phyloP scores from a whole-genome alignment of 1,284 basidiomycete species.

The Xerocomus nothofagi region DNA sequence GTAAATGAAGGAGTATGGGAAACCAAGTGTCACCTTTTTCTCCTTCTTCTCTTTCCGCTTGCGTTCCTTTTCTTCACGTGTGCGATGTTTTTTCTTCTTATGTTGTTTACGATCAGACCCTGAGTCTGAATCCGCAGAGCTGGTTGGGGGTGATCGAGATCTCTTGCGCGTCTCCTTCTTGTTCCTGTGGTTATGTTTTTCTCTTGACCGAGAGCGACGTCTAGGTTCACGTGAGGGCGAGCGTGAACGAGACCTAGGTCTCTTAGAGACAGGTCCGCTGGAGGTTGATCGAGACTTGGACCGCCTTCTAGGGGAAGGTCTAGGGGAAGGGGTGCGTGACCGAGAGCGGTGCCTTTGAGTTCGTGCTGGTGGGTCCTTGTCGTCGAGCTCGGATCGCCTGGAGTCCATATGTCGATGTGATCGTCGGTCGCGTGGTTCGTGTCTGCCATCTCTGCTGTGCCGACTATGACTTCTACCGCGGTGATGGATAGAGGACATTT shows the following conservation, averaged over 20 bases:
- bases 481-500: conserved; percentile 24
- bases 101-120: conserved; percentile 41
- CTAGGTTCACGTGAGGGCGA: conserved; percentile 26
- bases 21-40: conserved; percentile 49
- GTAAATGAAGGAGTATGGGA: neutral
- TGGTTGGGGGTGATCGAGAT: conserved; percentile 41
- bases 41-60: conserved; percentile 68
- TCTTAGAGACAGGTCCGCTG: conserved; percentile 12
- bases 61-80: conserved; percentile 54
- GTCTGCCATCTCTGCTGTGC: conserved; percentile 17
- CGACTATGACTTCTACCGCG: conserved; percentile 23
- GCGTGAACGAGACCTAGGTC: conserved; percentile 25
- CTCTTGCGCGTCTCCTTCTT: conserved; percentile 36
- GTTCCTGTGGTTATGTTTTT: conserved; percentile 24
- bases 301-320: conserved; percentile 22
- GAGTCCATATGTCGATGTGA: conserved; percentile 17
- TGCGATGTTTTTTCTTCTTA: conserved; percentile 48
- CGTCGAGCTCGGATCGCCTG: conserved; percentile 9
- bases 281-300: conserved; percentile 32
- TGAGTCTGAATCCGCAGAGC: conserved; percentile 36
- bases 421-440: conserved; percentile 20
- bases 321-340: conserved; percentile 27
- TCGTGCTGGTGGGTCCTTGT: conserved; percentile 8
- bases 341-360: conserved; percentile 13
- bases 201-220: conserved; percentile 31